Conservation (phyloP, 1,284 basidiomycete genomes). For the Microbotryum silenes-acaulis region DNA sequence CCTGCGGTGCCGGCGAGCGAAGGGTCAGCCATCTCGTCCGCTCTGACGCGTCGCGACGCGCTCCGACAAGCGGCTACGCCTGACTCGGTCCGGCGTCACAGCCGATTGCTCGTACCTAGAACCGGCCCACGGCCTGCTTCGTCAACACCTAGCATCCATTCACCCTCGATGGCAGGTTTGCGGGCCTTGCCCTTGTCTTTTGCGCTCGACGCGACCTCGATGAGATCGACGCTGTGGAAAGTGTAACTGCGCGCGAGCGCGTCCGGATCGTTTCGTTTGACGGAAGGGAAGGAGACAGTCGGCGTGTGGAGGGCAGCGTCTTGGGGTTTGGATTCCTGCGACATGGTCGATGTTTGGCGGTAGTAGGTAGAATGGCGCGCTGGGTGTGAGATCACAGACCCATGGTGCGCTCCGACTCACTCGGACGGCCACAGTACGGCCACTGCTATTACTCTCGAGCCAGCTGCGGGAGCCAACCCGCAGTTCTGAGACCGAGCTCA, state of each 20-base stretch:
- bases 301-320: neutral
- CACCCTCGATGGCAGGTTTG: constrained; percentile 42
- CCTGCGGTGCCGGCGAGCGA: constrained; percentile 36
- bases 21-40: neutral
- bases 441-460: too few species aligned
- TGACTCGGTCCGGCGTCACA: too few species aligned
- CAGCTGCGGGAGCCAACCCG: too few species aligned
- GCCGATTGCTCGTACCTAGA: constrained; percentile 49
- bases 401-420: too few species aligned
- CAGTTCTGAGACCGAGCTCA: too few species aligned
- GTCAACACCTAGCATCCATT: constrained; percentile 79
- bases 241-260: constrained; percentile 73
- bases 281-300: constrained; percentile 20
- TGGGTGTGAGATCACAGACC: too few species aligned
- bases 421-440: too few species aligned
- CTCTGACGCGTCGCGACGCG: too few species aligned
- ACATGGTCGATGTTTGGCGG: too few species aligned
- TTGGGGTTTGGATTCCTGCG: too few species aligned
- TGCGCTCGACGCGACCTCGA: neutral
- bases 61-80: too few species aligned
- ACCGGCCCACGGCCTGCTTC: constrained; percentile 94
- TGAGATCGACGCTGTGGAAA: constrained; percentile 45
- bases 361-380: too few species aligned
- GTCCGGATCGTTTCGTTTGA: constrained; percentile 44
- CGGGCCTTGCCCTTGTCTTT: constrained; percentile 4